These are phyloP conservation scores for Boehmeria nivea DNA, from an alignment of 306 rosid species.

Conservation along the genomic window DNA sequence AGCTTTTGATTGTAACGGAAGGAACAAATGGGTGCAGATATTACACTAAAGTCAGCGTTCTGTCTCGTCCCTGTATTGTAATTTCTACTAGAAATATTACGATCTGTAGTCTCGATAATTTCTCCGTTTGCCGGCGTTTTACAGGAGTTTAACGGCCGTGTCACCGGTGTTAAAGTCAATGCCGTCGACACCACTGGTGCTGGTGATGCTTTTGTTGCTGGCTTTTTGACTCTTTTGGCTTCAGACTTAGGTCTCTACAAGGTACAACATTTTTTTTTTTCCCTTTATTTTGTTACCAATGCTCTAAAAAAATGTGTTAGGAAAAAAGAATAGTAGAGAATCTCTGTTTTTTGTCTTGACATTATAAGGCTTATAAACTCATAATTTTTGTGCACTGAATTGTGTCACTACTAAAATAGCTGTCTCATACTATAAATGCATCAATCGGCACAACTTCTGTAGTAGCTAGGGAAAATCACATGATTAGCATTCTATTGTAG, in stretches of 20 bases:
- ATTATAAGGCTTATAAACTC: no score
- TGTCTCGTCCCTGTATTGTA: no score
- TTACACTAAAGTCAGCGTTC: slow-evolving; percentile 47
- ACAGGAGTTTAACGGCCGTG: slow-evolving; percentile 69
- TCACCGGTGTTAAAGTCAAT: slow-evolving; percentile 56
- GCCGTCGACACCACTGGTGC: slow-evolving; percentile 87
- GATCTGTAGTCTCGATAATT: neutral
- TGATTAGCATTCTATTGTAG: no score
- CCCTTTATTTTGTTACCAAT: neutral
- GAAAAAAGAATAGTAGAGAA: no score
- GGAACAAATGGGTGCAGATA: slow-evolving; percentile 60
- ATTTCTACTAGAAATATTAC: no score
- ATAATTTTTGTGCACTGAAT: no score
- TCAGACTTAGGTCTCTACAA: slow-evolving; percentile 43
- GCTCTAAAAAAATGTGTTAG: no score
- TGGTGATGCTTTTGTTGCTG: slow-evolving; percentile 84
- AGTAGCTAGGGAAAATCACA: no score
- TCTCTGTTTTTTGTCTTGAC: no score
- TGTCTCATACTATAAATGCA: no score
- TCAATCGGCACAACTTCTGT: no score
- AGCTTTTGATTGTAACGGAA: slow-evolving; percentile 58
- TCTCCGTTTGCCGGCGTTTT: neutral
- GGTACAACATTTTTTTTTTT: slow-evolving; percentile 37
- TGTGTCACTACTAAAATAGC: no score
- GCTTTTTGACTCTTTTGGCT: slow-evolving; percentile 53